Conservation (phyloP, 2,329 filamentous ascomycete genomes). For the Colletotrichum chrysophilum region DNA sequence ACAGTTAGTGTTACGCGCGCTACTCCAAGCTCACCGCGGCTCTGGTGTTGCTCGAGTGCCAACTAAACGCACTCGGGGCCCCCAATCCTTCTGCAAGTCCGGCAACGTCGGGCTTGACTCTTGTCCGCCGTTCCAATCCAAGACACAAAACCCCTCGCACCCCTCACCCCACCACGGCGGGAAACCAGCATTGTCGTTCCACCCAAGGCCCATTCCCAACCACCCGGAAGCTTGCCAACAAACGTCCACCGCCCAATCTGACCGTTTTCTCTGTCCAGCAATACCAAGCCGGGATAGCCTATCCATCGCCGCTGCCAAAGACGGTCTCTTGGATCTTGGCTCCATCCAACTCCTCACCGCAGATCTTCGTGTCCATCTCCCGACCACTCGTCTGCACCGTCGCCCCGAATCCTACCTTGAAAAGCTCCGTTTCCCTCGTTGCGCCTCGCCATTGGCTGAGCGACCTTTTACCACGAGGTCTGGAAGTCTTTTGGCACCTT, state of each 20-base stretch:
- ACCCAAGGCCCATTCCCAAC: constrained; percentile 4
- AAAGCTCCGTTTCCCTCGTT: background rate
- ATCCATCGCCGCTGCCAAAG: background rate
- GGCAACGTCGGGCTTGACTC: background rate
- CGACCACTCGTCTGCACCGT: background rate
- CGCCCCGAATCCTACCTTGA: background rate
- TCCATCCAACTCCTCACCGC: constrained; percentile 2
- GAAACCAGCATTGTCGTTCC: constrained; percentile 1
- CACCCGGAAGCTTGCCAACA: constrained; percentile 5
- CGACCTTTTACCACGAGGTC: background rate
- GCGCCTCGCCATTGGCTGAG: background rate
- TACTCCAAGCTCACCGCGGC: background rate
- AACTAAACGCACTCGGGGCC: background rate
- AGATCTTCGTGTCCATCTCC: constrained; percentile 15
- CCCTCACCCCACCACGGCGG: constrained; percentile 6
- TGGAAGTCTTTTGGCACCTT: background rate
- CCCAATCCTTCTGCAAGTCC: background rate
- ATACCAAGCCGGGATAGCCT: background rate
- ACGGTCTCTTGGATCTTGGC: background rate
- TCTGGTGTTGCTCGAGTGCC: background rate
- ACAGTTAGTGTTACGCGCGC: background rate
- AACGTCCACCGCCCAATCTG: background rate
- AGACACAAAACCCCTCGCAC: background rate
- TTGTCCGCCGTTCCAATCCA: background rate
- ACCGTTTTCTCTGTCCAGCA: background rate